Evolutionary conservation across 2,329 filamentous ascomycete species (phyloP).

Genomic region (Penicillium sp.): DNA sequence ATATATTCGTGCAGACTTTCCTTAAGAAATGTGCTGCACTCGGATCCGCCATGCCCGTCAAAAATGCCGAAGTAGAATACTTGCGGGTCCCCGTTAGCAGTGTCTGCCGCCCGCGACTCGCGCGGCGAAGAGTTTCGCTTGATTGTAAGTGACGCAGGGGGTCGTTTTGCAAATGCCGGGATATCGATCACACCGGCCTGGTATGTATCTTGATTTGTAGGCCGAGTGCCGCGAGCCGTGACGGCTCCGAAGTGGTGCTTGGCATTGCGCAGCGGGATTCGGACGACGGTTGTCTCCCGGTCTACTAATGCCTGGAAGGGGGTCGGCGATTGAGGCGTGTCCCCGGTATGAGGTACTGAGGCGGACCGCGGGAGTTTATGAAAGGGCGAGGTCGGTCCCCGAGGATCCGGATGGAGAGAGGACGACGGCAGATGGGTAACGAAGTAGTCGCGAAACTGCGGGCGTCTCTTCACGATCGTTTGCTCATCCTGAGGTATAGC

Average conservation of each 20-base stretch:
- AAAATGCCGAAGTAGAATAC: constrained; percentile 98
- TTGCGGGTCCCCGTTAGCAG: constrained; percentile 83
- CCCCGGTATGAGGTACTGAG: constrained; percentile 71
- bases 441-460: constrained; percentile 88
- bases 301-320: constrained; percentile 61
- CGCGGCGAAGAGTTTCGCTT: constrained; percentile 39
- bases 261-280: constrained; percentile 86
- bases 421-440: constrained; percentile 93
- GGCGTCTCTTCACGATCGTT: constrained; percentile 38
- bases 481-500: constrained; percentile 12
- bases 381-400: constrained; percentile 61
- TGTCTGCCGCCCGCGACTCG: constrained; percentile 68
- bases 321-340: constrained; percentile 51
- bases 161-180: constrained; percentile 84
- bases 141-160: constrained; percentile 63
- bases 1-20: constrained; percentile 86
- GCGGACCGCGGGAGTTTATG: constrained; percentile 85
- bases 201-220: constrained; percentile 90
- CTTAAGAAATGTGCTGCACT: constrained; percentile 82
- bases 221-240: constrained; percentile 74
- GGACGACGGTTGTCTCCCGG: constrained; percentile 86
- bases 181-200: constrained; percentile 93
- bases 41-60: constrained; percentile 87
- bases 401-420: constrained; percentile 84
- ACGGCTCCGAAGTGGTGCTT: constrained; percentile 93